These are phyloP conservation scores for Claviceps capensis DNA, from an alignment of 2,329 filamentous ascomycete genomes.

Conservation along the genomic window DNA sequence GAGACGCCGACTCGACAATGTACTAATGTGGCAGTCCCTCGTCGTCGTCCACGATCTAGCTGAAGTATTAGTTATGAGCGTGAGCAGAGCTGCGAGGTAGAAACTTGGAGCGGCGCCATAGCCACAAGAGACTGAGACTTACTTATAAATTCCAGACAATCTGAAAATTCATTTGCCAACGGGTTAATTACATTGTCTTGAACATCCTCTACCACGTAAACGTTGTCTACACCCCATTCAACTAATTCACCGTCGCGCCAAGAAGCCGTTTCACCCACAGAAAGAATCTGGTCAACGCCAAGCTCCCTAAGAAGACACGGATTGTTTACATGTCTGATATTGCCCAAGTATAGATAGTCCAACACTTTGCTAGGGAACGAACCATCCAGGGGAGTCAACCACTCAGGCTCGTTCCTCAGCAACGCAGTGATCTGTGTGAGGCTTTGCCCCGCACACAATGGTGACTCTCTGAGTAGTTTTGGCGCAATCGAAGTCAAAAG, in stretches of 20 bases:
- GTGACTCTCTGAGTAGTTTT: slow-evolving; percentile 60
- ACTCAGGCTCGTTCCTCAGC: slow-evolving; percentile 51
- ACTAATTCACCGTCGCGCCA: slow-evolving; percentile 63
- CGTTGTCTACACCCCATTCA: slow-evolving; percentile 62
- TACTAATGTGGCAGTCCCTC: slow-evolving; percentile 75
- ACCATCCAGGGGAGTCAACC: slow-evolving; percentile 76
- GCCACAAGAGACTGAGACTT: slow-evolving; percentile 7
- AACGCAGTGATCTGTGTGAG: slow-evolving; percentile 39
- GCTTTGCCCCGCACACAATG: slow-evolving; percentile 34
- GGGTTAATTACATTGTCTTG: slow-evolving; percentile 97
- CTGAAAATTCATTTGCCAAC: slow-evolving; percentile 69
- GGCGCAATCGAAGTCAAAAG: slow-evolving; percentile 65
- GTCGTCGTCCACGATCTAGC: slow-evolving; percentile 61
- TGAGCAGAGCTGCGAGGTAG: background rate
- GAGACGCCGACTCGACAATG: slow-evolving; percentile 96
- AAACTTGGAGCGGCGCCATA: background rate
- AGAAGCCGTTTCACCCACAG: slow-evolving; percentile 75
- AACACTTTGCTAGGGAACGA: slow-evolving; percentile 80
- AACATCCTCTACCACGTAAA: slow-evolving; percentile 70
- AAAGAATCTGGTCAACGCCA: slow-evolving; percentile 78
- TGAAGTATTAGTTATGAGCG: background rate
- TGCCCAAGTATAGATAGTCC: slow-evolving; percentile 93
- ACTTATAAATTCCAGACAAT: slow-evolving; percentile 89
- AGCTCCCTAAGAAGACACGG: slow-evolving; percentile 65
- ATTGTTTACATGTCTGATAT: slow-evolving; percentile 87